phyloP scores from a whole-genome alignment of 208 protist species.

The Strigomonas oncopelti region DNA sequence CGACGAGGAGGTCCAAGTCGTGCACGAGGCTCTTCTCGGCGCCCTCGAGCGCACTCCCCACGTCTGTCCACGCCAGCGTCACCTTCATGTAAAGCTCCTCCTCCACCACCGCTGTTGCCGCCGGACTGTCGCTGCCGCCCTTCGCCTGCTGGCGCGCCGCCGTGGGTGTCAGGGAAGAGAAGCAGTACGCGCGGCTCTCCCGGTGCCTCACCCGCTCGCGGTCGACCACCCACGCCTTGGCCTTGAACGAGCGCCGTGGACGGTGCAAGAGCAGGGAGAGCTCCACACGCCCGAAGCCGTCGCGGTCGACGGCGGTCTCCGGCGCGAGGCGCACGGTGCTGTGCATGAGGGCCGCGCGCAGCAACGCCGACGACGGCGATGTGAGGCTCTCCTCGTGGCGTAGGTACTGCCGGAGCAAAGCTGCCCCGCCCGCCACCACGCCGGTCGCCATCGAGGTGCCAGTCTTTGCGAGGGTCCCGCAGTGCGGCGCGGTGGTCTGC shows the following conservation, averaged over 20 bases:
- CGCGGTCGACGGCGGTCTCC: not conserved
- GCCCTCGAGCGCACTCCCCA: conserved; percentile 45
- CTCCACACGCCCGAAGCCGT: conserved; percentile 65
- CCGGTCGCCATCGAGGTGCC: conserved; percentile 93
- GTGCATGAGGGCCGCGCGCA: conserved; percentile 54
- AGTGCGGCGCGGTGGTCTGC: conserved; percentile 19
- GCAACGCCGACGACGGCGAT: conserved; percentile 51
- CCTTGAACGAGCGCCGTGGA: conserved; percentile 4
- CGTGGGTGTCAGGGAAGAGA: conserved; percentile 16
- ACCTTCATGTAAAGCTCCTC: conserved; percentile 31
- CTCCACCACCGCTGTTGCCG: not conserved
- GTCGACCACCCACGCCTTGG: conserved; percentile 17
- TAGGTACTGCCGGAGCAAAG: conserved; percentile 87
- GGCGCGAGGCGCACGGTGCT: conserved; percentile 32
- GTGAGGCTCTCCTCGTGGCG: conserved; percentile 27
- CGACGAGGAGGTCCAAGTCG: conserved; percentile 78
- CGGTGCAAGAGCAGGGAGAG: conserved; percentile 55
- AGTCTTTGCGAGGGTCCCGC: conserved; percentile 25
- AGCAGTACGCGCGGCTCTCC: conserved; percentile 22
- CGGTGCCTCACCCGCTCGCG: conserved; percentile 17
- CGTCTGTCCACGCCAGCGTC: conserved; percentile 85
- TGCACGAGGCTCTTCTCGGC: conserved; percentile 56
- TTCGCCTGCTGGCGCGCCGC: not conserved
- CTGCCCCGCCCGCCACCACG: conserved; percentile 57
- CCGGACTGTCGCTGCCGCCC: conserved; percentile 1